Percentiles rank a stretch among this genome's conserved stretches.
These are phyloP conservation scores for Desmodesmus armatus DNA, from an alignment of 139 green algal genomes.

Conservation along the genomic window DNA sequence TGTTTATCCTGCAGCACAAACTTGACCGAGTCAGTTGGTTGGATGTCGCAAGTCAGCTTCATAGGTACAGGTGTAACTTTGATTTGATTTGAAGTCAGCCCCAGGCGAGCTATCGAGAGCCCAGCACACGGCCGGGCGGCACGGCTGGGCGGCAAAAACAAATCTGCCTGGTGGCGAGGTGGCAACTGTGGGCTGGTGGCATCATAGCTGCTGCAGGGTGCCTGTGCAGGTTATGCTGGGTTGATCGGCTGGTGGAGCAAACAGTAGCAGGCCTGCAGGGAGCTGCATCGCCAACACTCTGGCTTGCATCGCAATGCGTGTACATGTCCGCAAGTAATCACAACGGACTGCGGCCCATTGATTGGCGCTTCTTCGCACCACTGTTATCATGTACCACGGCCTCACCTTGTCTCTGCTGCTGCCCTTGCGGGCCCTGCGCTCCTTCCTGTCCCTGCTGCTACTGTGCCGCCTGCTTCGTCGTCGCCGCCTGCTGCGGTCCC, in stretches of 20 bases:
- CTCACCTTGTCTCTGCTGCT: background rate
- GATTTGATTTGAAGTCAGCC: background rate
- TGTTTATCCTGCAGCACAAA: background rate
- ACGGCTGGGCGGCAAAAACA: too few species aligned
- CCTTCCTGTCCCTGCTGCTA: background rate
- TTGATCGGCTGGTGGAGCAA: background rate
- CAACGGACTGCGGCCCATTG: background rate
- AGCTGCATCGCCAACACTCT: background rate
- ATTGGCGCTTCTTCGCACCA: background rate
- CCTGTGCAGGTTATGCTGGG: background rate
- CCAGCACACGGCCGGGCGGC: background rate
- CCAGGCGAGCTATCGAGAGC: background rate
- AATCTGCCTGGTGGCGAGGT: too few species aligned
- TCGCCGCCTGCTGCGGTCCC: constrained; percentile 28
- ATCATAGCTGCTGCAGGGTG: too few species aligned
- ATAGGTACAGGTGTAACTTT: background rate
- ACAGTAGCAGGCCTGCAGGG: background rate
- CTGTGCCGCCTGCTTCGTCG: background rate
- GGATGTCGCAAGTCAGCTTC: background rate
- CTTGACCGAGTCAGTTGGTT: background rate
- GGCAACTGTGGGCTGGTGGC: too few species aligned
- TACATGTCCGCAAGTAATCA: background rate
- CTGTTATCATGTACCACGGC: too few species aligned
- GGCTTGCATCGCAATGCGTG: background rate
- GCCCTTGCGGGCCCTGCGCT: constrained; percentile 44